phyloP scores from a whole-genome alignment of 306 rosid genomes.

The Inga leiocalycina region DNA sequence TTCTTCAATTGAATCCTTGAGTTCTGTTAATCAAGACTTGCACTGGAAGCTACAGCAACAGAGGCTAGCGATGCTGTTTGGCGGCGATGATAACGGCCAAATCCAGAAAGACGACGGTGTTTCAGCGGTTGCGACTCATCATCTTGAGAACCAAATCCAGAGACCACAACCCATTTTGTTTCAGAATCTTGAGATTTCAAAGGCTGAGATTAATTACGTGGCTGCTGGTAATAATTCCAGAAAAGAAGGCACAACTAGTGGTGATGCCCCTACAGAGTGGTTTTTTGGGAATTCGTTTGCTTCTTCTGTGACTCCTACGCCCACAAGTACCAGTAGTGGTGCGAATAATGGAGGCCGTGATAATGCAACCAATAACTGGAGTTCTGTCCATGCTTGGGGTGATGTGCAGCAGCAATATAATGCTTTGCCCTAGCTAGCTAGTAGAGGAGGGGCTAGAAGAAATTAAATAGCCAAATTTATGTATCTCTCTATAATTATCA shows the following conservation, averaged over 20 bases:
- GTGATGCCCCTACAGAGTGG: conserved; percentile 69
- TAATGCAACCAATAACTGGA: conserved; percentile 44
- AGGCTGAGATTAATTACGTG: conserved; percentile 30
- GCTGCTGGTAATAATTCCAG: conserved; percentile 43
- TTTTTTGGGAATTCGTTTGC: conserved; percentile 76
- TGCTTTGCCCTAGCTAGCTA: conserved; percentile 66
- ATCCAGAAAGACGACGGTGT: background rate
- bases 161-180: conserved; percentile 58
- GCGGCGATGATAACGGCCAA: conserved; percentile 29
- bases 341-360: conserved; percentile 31
- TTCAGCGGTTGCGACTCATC: conserved; percentile 22
- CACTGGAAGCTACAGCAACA: conserved; percentile 85
- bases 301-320: conserved; percentile 54
- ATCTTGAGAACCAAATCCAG: conserved; percentile 33
- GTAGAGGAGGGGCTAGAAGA: conserved; percentile 13
- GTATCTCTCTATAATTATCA: conserved; percentile 1
- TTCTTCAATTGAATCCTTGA: conserved; percentile 75
- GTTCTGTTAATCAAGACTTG: conserved; percentile 76
- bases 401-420: conserved; percentile 79
- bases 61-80: conserved; percentile 58
- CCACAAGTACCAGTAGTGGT: conserved; percentile 48
- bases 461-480: background rate
- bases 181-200: conserved; percentile 58
- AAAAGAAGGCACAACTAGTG: conserved; percentile 25
- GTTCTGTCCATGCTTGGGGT: conserved; percentile 60